phyloP scores from a whole-genome alignment of 2,329 filamentous ascomycete genomes.

The Helminthosporium solani region DNA sequence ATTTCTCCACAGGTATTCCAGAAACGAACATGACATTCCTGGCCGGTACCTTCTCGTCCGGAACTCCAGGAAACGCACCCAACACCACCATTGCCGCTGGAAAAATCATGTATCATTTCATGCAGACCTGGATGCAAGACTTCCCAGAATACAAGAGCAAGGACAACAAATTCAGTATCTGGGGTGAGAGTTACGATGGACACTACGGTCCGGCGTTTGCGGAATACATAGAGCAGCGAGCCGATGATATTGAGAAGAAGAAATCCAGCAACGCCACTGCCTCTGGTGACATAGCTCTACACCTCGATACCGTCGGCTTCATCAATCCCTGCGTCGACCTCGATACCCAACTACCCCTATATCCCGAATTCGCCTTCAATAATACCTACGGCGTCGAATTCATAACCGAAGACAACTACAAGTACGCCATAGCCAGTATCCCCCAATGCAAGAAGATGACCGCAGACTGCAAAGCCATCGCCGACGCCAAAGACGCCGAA shows the following conservation, averaged over 20 bases:
- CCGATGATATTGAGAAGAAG: constrained; percentile 48
- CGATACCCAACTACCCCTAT: constrained; percentile 46
- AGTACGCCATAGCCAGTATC: constrained; percentile 41
- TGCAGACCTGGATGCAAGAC: constrained; percentile 16
- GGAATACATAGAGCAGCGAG: constrained; percentile 56
- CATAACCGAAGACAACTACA: constrained; percentile 48
- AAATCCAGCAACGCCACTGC: constrained; percentile 19
- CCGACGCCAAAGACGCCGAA: constrained; percentile 49
- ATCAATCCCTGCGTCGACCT: constrained; percentile 56
- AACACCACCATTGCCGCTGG: constrained; percentile 14
- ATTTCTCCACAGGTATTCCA: constrained; percentile 30
- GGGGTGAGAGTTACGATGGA: constrained; percentile 53
- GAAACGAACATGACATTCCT: constrained; percentile 54
- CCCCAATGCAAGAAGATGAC: constrained; percentile 55
- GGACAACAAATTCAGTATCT: constrained; percentile 55
- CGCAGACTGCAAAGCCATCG: constrained; percentile 48
- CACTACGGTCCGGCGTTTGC: constrained; percentile 57
- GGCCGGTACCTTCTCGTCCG: constrained; percentile 52
- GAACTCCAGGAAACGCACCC: constrained; percentile 21
- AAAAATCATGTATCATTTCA: constrained; percentile 12
- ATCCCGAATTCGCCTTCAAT: constrained; percentile 53
- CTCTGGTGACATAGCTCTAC: constrained; percentile 29
- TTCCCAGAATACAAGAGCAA: constrained; percentile 59
- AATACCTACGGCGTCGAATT: constrained; percentile 57
- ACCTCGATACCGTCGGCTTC: constrained; percentile 53